A percentile compares a stretch with the other conserved stretches of the same genome.
phyloP scores from a whole-genome alignment of 345 rosid genomes.

The Boechera divaricarpa region DNA sequence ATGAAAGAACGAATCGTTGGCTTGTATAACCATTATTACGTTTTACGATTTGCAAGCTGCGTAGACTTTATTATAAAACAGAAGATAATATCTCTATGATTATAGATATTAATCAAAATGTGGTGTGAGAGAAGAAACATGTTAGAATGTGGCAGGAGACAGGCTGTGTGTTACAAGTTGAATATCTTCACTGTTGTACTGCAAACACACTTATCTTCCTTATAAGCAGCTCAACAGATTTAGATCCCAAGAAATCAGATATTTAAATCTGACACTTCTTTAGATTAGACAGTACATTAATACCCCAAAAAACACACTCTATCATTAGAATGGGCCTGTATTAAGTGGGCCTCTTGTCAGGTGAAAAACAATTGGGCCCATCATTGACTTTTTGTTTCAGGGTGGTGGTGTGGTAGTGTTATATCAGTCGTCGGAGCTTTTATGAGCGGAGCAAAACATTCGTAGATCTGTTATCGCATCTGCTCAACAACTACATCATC shows the following conservation, averaged over 20 bases:
- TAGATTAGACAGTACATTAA: background rate
- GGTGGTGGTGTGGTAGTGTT: too few relatives aligned
- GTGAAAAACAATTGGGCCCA: conserved; percentile 23
- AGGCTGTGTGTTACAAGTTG: conserved; percentile 31
- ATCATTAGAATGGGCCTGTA: conserved; percentile 8
- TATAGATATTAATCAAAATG: background rate
- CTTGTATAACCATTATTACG: conserved; percentile 1
- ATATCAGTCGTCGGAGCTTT: conserved; percentile 30
- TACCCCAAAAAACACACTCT: background rate
- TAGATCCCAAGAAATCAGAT: too few relatives aligned
- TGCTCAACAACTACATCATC: background rate
- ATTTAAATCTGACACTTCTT: background rate
- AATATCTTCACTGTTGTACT: conserved; percentile 10
- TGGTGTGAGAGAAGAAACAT: conserved; percentile 35
- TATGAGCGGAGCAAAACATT: conserved; percentile 33
- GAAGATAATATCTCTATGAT: too few relatives aligned
- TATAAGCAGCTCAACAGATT: too few relatives aligned
- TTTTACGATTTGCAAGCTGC: too few relatives aligned
- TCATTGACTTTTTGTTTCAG: too few relatives aligned
- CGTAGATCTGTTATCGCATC: conserved; percentile 43
- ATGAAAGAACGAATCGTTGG: conserved; percentile 5
- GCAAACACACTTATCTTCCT: background rate
- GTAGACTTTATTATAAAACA: too few relatives aligned
- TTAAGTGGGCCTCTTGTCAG: conserved; percentile 10
- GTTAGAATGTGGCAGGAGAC: conserved; percentile 36